These are phyloP conservation scores for Santalum album DNA, from an alignment of 164 flowering plant species.

Conservation along the genomic window DNA sequence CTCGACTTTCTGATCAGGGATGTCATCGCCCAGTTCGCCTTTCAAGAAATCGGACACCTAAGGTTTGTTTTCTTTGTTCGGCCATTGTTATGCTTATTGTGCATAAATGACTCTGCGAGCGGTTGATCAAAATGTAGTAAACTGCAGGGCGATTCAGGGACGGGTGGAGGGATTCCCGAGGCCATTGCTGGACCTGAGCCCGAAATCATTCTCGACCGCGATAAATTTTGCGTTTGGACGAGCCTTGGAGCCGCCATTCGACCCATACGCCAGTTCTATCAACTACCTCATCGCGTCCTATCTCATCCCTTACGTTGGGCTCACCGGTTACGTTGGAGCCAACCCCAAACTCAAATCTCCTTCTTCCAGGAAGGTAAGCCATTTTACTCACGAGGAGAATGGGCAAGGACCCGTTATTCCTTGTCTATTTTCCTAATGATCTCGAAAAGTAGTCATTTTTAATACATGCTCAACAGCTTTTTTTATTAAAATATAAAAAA, in stretches of 20 bases:
- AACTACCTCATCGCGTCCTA: slow-evolving; percentile 70
- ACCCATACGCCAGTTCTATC: slow-evolving; percentile 56
- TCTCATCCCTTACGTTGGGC: slow-evolving; percentile 76
- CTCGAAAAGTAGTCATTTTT: background rate
- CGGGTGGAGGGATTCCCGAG: slow-evolving; percentile 61
- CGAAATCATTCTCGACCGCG: slow-evolving; percentile 32
- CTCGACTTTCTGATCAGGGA: background rate
- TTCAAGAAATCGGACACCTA: slow-evolving; percentile 2
- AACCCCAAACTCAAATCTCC: slow-evolving; percentile 32
- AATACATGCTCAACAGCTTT: too few relatives aligned
- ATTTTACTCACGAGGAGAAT: background rate
- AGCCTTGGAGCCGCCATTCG: slow-evolving; percentile 48
- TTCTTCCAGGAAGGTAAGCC: slow-evolving; percentile 22
- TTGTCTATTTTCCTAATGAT: background rate
- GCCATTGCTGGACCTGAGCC: slow-evolving; percentile 54
- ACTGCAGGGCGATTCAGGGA: slow-evolving; percentile 52
- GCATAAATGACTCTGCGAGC: background rate
- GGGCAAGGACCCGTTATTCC: background rate
- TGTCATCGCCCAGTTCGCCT: slow-evolving; percentile 2
- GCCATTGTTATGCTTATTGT: background rate
- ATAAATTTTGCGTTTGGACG: slow-evolving; percentile 50
- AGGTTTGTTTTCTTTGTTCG: background rate
- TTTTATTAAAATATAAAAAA: too few relatives aligned
- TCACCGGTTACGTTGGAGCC: slow-evolving; percentile 78
- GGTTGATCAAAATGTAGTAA: background rate